These are phyloP conservation scores for Sarocladium brachiariae DNA, from an alignment of 2,329 filamentous ascomycete species.

Conservation along the genomic window DNA sequence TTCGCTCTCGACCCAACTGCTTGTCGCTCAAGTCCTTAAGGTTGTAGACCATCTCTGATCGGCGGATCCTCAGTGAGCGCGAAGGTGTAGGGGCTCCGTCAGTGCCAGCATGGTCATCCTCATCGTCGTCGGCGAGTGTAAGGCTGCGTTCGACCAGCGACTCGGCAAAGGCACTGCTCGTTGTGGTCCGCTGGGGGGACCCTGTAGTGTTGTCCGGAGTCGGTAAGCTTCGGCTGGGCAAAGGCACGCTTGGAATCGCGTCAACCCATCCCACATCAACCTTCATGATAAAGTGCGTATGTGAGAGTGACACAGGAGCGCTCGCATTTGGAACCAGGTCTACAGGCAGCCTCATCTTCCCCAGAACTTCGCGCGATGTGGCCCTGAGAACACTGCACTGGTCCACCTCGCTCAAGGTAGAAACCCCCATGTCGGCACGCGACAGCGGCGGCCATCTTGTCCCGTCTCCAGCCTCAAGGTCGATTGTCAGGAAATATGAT, in stretches of 20 bases:
- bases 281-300: conserved; percentile 41
- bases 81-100: conserved; percentile 45
- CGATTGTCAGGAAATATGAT: conserved; percentile 42
- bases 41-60: conserved; percentile 48
- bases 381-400: not conserved
- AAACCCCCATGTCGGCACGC: not conserved
- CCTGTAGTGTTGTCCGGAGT: conserved; percentile 1
- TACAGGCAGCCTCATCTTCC: not conserved
- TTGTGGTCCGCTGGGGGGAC: not conserved
- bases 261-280: conserved; percentile 41
- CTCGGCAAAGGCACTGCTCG: not conserved
- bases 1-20: conserved; percentile 46
- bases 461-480: conserved; percentile 44
- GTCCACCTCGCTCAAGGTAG: not conserved
- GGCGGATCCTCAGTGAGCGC: conserved; percentile 42
- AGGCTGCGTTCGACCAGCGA: conserved; percentile 7
- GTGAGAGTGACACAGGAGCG: not conserved
- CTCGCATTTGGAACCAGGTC: not conserved
- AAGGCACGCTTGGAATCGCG: conserved; percentile 14
- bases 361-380: not conserved
- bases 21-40: conserved; percentile 52
- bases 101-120: conserved; percentile 7
- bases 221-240: conserved; percentile 22
- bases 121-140: conserved; percentile 9
- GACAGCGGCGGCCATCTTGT: conserved; percentile 44